These are phyloP conservation scores for Fraxinus cuspidata DNA, from an alignment of 257 asterid genomes.

Conservation along the genomic window DNA sequence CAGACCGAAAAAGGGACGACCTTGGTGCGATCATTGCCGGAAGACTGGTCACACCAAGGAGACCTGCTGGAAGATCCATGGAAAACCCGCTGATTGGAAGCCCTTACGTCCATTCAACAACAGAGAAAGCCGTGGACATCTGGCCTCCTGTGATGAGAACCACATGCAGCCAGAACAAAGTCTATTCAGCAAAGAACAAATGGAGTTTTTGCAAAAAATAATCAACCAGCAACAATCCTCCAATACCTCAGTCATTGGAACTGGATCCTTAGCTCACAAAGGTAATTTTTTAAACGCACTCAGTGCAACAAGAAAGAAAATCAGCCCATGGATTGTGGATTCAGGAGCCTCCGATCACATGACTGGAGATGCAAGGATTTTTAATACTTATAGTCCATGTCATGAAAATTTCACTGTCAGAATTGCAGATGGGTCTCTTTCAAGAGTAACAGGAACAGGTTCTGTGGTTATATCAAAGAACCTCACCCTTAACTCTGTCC, in stretches of 20 bases:
- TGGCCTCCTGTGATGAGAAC: background rate
- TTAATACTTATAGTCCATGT: too few relatives aligned
- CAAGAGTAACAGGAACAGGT: too few relatives aligned
- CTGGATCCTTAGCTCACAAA: background rate
- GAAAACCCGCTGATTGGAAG: background rate
- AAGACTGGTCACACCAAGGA: background rate
- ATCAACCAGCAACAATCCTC: background rate
- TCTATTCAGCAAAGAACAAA: background rate
- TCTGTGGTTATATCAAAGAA: too few relatives aligned
- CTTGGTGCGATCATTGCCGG: background rate
- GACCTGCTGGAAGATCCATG: background rate
- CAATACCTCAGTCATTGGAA: too few relatives aligned
- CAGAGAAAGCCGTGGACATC: background rate
- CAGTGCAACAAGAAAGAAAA: too few relatives aligned
- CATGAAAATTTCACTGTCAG: too few relatives aligned
- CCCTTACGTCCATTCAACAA: background rate
- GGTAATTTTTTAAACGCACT: background rate
- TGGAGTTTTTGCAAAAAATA: background rate
- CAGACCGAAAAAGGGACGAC: background rate
- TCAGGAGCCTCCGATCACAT: background rate
- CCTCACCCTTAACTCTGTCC: too few relatives aligned
- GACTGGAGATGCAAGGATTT: background rate
- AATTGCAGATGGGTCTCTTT: too few relatives aligned
- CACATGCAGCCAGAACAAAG: background rate
- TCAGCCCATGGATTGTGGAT: background rate